Evolutionary conservation across 768 basidiomycete genomes (phyloP), one percentile per base, ranked within the genome.

Genomic region (Neoboletus magnificus): DNA sequence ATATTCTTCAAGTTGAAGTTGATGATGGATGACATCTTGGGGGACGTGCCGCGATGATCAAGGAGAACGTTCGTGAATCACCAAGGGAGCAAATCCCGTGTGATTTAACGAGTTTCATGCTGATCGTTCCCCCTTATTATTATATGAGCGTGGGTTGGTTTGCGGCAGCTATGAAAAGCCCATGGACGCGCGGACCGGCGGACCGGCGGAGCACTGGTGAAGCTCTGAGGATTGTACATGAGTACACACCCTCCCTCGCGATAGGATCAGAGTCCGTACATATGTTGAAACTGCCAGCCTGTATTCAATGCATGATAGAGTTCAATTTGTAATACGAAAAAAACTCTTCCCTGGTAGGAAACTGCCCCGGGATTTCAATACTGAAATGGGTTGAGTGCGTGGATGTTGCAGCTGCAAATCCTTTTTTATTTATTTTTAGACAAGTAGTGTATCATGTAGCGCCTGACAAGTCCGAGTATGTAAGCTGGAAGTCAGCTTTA

Each of bases 1-100:
- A 81, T 80, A 63, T 87, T 87, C 72, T 79, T 75, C 32, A 71
- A 64, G 49, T 57, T 75, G 35, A 71, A 64, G 49, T 57, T 27
- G 48, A 54, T 6, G 13, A 46, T 12, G 30, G 52, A 35, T 16
- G 43, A 15, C 54, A 62, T 60, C 23, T 1, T 36, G 50, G 12
- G 12, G 15, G 43, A 18, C 35, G 20, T 16, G 20, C 9, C 12
- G 13, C 9, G 20, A n/a, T 30, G n/a, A 36, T 15, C 13, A 23
- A 55, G 29, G 40, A 18, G 8, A 37, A 37, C 36, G 36, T 37
- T 13, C 3, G 9, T 16, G 5, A 54, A 39, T 23, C 15, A 40
- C 36, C 29, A n/a, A 36, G 7, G 27, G 11, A 29, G 15, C 12
- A n/a, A 18, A 20, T 9, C 23, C 35, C 5, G 32, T n/a, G n/a